These are phyloP conservation scores for Quercus tomentella DNA, from an alignment of 331 rosid genomes.

Conservation along the genomic window DNA sequence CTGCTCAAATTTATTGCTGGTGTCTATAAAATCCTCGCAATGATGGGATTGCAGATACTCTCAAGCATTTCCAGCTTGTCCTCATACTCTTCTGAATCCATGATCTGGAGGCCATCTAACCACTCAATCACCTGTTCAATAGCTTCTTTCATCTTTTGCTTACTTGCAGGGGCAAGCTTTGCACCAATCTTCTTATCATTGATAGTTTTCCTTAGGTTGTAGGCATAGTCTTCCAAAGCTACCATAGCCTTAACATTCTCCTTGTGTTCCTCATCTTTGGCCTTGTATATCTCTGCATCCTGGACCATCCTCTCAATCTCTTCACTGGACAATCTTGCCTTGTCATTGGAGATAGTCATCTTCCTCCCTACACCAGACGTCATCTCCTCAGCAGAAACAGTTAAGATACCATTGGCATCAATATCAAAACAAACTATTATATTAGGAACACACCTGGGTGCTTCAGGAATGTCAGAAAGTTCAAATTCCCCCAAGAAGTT, in stretches of 20 bases:
- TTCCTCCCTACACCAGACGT: conserved; percentile 22
- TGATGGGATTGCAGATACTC: neutral
- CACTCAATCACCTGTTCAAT: conserved; percentile 22
- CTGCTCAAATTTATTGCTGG: neutral
- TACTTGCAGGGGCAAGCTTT: conserved; percentile 5
- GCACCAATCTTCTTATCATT: conserved; percentile 26
- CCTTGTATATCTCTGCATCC: conserved; percentile 26
- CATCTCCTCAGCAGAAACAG: conserved; percentile 30
- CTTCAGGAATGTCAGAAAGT: neutral
- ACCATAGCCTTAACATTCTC: conserved; percentile 12
- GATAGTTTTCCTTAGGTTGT: conserved; percentile 27
- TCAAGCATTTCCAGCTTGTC: neutral
- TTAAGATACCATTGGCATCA: conserved; percentile 30
- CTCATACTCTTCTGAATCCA: neutral
- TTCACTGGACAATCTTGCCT: conserved; percentile 26
- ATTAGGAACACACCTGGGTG: neutral
- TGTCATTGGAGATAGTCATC: conserved; percentile 32
- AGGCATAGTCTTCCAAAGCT: conserved; percentile 22
- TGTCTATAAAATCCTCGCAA: neutral
- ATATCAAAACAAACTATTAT: neutral
- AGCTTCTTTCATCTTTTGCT: conserved; percentile 27
- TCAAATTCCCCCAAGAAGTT: neutral
- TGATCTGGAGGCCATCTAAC: conserved; percentile 10
- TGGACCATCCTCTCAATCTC: conserved; percentile 33
- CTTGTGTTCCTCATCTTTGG: conserved; percentile 30